Conservation (phyloP, 163 green algal species). For the Coccomyxa subellipsoidea region DNA sequence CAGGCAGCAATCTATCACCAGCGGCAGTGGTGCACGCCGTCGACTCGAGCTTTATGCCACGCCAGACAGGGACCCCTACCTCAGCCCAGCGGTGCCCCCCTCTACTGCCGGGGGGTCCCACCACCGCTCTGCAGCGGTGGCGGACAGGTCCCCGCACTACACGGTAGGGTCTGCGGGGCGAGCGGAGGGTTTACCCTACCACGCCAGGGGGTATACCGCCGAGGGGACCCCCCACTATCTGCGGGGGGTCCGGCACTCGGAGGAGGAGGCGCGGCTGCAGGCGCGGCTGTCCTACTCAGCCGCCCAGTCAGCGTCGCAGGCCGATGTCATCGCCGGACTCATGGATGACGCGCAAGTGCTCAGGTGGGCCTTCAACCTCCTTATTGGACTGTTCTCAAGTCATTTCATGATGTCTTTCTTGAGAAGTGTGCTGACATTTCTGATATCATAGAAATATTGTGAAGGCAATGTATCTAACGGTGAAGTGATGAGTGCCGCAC, state of each 20-base stretch:
- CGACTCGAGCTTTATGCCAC: neutral
- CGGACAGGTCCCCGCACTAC: neutral
- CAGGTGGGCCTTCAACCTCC: neutral
- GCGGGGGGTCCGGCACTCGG: neutral
- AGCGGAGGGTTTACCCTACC: neutral
- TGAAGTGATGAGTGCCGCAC: too few species aligned
- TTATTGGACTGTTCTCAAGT: too few species aligned
- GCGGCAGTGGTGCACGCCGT: neutral
- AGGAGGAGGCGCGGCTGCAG: neutral
- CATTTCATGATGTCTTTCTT: too few species aligned
- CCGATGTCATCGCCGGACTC: neutral
- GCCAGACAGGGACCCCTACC: neutral
- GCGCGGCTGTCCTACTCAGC: neutral
- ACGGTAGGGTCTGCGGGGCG: neutral
- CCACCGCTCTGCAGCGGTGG: neutral
- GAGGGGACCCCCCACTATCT: neutral
- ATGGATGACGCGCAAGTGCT: neutral
- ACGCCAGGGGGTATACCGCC: too few species aligned
- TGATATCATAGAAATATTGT: too few species aligned
- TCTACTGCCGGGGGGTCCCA: neutral
- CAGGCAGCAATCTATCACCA: neutral
- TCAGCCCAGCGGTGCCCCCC: too few species aligned
- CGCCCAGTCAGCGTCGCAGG: neutral
- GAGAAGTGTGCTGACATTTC: too few species aligned
- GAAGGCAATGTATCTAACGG: too few species aligned